Base-by-base conservation (phyloP, 2,329 filamentous ascomycete genomes). In the Penicillium sp. region DNA sequence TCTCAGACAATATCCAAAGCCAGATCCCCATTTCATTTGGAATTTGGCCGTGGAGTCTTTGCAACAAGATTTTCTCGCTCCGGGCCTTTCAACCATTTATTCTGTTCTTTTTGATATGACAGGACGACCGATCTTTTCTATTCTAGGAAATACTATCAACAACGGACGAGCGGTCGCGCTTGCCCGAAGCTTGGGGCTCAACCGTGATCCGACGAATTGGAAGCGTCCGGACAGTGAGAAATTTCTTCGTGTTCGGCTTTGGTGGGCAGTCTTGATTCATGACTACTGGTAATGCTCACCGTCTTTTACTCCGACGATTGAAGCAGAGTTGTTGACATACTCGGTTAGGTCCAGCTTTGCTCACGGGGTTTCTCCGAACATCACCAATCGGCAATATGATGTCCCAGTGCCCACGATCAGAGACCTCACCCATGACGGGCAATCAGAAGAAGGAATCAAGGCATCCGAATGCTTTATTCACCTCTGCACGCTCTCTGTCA, bases 61-160 rank as follows among this genome's bases (percentile, higher is more conserved):
- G 35, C 49, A 52, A 28, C 49, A 52, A 28, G 49, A 52, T 20
- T 52, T 52, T 15, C 34, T 52, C 25, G 49, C 49, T 25, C 49
- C 49, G 4, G 49, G 49, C 1, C 49, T 52, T 25, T 52, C 49
- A 2, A 52, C 49, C n/a, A 52, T 52, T 6, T 52, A 52, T 5
- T 52, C 49, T 14, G 49, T 52, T 28, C 49, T 52, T 38, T 52
- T 52, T 17, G 49, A 52, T 39, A 52, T 52, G 49, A 52, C 49
- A 5, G 49, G 49, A 6, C 35, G 49, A n/a, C 49, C 49, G 11
- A 52, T 52, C 6, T 52, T 38, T 35, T 52, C 49, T 2, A 39
- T 52, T 25, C 22, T 52, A 6, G 49, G 49, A 3, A 52, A 52
- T 28, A 52, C 49, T n/a, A 52, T 52, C 2, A 52, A 52, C n/a